Base-by-base conservation (phyloP, 2,329 filamentous ascomycete species). In the Fusarium euwallaceae region DNA sequence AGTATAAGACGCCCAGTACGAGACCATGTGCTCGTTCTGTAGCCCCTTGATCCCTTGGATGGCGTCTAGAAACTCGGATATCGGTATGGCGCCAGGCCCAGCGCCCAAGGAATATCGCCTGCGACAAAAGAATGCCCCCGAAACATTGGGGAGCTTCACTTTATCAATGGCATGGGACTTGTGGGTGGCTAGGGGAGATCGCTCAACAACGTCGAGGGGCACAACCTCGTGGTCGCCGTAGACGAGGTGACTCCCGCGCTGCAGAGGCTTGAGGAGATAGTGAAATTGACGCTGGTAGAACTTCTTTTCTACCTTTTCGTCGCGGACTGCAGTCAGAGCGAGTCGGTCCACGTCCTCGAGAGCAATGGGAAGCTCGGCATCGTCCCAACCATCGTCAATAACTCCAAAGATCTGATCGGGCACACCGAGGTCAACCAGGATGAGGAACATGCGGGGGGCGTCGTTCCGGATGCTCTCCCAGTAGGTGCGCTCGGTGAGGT, bases 301-400 rank as follows among this genome's bases (percentile, higher is more conserved):
- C 75, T 87, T 92, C 80, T 86, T 88, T 76, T 93, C 91, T n/a
- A 93, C 79, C 65, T 87, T 88, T 67, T 91, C 88, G 79, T 94
- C 89, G 60, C 87, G 88, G 27, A 86, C 83, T 24, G 88, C 86
- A 0, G 90, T 90, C 51, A 94, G 84, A 34, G 88, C 86, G 20
- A 95, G 87, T 56, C 89, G 88, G 75, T 89, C 87, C 55, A 95
- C 88, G 69, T 93, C 89, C 61, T 93, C 91, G 63, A 89, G 84
- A 6, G 90, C 86, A 58, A 95, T 87, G 6, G 93, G 93, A 48
- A 95, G 85, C 82, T 95, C 93, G 63, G 90, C 88, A 78, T 95
- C 93, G 75, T 93, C 92, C 92, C 92, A 94, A 24, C 91, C 92
- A 78, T 93, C 91, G 81, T 95, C 93, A 67, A 95, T 90, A 62